phyloP scores from a whole-genome alignment of 2,329 filamentous ascomycete species.

The Zalaria obscura region DNA sequence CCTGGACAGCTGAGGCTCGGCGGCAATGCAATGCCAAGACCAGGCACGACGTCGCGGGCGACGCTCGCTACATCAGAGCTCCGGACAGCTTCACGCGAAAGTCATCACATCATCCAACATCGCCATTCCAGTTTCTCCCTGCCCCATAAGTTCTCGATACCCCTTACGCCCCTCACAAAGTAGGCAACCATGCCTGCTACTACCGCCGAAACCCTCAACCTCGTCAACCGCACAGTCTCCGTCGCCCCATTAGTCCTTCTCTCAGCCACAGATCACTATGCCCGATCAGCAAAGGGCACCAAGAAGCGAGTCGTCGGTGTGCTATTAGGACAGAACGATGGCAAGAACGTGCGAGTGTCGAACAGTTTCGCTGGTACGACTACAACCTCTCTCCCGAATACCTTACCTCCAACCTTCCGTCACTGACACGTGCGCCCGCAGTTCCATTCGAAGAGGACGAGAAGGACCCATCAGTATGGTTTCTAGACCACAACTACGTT shows the following conservation, averaged over 20 bases:
- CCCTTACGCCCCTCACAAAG: not conserved
- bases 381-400: not conserved
- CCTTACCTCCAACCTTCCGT: too few relatives aligned
- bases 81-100: too few relatives aligned
- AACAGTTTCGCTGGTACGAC: constrained; percentile 92
- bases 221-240: constrained; percentile 88
- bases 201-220: constrained; percentile 87
- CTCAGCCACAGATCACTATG: constrained; percentile 96
- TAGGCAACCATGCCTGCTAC: constrained; percentile 72
- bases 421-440: constrained; percentile 23
- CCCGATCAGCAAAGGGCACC: constrained; percentile 79
- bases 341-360: constrained; percentile 89
- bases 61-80: too few relatives aligned
- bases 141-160: not conserved
- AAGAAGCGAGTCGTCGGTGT: constrained; percentile 87
- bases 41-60: too few relatives aligned
- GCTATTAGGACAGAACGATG: constrained; percentile 86
- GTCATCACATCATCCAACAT: not conserved
- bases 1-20: too few relatives aligned
- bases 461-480: constrained; percentile 97
- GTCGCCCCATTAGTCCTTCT: constrained; percentile 96
- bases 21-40: too few relatives aligned
- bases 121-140: not conserved
- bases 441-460: constrained; percentile 99
- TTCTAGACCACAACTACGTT: constrained; percentile 97